Conservation (phyloP, 805 yeast genomes). For the Hermanozyma aechmeae region DNA sequence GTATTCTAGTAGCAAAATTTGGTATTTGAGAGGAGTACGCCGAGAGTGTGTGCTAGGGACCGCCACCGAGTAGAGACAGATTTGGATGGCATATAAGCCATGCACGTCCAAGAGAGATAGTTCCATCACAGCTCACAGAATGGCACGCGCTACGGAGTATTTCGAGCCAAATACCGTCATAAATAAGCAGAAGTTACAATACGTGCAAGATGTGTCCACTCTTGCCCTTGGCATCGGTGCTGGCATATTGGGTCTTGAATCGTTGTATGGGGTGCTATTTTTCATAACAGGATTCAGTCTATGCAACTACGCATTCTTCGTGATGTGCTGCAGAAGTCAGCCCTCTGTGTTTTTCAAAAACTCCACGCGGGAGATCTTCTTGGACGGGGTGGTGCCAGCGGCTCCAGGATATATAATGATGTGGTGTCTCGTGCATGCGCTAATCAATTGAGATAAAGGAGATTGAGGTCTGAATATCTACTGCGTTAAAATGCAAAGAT, state of each 20-base stretch:
- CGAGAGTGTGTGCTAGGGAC: background rate
- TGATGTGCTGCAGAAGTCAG: conserved; percentile 22
- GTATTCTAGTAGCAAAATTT: background rate
- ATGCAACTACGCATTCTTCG: conserved; percentile 19
- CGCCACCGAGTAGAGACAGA: background rate
- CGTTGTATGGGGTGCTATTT: conserved; percentile 24
- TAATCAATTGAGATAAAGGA: no score
- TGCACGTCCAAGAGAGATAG: background rate
- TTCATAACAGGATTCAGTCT: conserved; percentile 25
- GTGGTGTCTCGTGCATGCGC: conserved; percentile 39
- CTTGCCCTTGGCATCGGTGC: conserved; percentile 31
- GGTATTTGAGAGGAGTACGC: background rate
- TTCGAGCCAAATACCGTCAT: conserved; percentile 3
- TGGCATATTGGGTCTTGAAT: conserved; percentile 30
- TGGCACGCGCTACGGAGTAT: background rate
- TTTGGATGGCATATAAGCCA: background rate
- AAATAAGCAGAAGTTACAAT: conserved; percentile 9
- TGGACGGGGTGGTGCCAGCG: conserved; percentile 21
- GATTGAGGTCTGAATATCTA: no score
- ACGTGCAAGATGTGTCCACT: conserved; percentile 27
- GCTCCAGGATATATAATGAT: conserved; percentile 35
- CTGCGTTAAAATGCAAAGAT: no score
- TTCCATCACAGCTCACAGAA: background rate
- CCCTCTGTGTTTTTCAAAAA: conserved; percentile 15
- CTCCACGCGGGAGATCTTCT: conserved; percentile 24